These are phyloP conservation scores for Sorghum bicolor DNA, from an alignment of 176 grass and related monocot genomes.

Conservation along the genomic window DNA sequence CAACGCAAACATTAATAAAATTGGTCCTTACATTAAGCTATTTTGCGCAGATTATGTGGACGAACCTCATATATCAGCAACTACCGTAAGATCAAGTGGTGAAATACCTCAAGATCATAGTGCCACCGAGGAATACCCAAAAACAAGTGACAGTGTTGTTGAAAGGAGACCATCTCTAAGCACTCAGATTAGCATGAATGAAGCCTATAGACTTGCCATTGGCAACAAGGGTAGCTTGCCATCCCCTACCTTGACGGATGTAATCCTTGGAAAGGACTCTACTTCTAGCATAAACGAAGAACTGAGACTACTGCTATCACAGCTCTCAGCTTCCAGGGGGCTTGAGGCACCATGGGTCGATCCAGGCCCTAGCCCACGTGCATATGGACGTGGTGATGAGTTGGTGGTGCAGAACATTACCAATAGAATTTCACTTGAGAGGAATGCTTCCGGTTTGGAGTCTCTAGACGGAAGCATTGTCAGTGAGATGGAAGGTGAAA, in stretches of 20 bases:
- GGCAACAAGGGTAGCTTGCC: slow-evolving; percentile 48
- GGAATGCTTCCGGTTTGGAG: slow-evolving; percentile 73
- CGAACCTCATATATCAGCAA: slow-evolving; percentile 14
- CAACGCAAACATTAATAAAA: slow-evolving; percentile 4
- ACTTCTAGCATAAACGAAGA: slow-evolving; percentile 76
- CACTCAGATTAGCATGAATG: slow-evolving; percentile 67
- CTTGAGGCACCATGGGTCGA: slow-evolving; percentile 55
- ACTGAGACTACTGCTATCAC: slow-evolving; percentile 69
- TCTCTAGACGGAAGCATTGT: slow-evolving; percentile 74
- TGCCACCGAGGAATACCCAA: slow-evolving; percentile 26
- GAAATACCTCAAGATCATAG: slow-evolving; percentile 27
- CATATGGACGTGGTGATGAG: slow-evolving; percentile 59
- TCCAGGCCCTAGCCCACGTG: slow-evolving; percentile 62
- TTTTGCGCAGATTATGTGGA: slow-evolving; percentile 28
- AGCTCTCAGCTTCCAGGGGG: slow-evolving; percentile 64
- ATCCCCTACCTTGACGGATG: slow-evolving; percentile 72
- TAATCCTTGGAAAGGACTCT: slow-evolving; percentile 82
- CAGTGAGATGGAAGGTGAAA: slow-evolving; percentile 88
- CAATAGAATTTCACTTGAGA: slow-evolving; percentile 65
- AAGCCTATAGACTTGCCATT: slow-evolving; percentile 70
- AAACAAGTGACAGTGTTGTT: slow-evolving; percentile 29
- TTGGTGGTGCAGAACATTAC: slow-evolving; percentile 76
- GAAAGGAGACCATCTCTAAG: slow-evolving; percentile 53
- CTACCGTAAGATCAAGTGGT: slow-evolving; percentile 21
- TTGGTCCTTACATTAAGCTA: slow-evolving; percentile 15